Evolutionary conservation across 225 moss, liverwort and hornwort genomes (phyloP).

Genomic region (Marchantia polymorpha): DNA sequence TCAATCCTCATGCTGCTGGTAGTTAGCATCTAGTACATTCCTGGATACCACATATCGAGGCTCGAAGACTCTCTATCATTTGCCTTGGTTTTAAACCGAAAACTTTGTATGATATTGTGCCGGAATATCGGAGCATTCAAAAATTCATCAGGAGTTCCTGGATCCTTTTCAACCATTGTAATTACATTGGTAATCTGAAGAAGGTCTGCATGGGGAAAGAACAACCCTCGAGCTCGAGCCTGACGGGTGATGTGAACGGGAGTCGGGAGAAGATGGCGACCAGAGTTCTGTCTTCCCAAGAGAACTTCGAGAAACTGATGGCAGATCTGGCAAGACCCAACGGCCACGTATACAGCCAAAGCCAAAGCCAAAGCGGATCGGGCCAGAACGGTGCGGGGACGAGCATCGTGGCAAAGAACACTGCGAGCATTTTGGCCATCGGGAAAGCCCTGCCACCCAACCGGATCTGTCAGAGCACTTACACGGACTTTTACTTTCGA

Average conservation of each 20-base stretch:
- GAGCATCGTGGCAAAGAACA: background rate
- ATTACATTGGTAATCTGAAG: no score
- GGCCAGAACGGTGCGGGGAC: background rate
- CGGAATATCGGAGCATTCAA: no score
- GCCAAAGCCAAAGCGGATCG: background rate
- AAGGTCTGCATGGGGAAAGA: background rate
- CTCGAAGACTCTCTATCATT: no score
- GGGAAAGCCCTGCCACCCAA: constrained; percentile 25
- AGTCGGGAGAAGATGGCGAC: background rate
- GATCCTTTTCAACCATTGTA: no score
- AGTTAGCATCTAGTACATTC: no score
- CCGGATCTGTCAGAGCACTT: constrained; percentile 15
- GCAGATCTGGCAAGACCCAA: background rate
- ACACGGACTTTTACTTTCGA: constrained; percentile 23
- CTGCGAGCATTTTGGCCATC: constrained; percentile 21
- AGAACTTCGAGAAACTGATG: background rate
- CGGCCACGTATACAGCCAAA: constrained; percentile 8
- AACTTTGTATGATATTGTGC: no score
- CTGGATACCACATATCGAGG: no score
- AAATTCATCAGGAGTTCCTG: no score
- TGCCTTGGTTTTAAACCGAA: no score
- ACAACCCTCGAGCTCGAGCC: background rate
- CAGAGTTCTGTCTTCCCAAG: background rate
- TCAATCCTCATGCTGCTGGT: no score
- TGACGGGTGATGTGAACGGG: background rate